Base-by-base conservation (phyloP, 2,329 filamentous ascomycete genomes). In the Alternaria incomplexa region DNA sequence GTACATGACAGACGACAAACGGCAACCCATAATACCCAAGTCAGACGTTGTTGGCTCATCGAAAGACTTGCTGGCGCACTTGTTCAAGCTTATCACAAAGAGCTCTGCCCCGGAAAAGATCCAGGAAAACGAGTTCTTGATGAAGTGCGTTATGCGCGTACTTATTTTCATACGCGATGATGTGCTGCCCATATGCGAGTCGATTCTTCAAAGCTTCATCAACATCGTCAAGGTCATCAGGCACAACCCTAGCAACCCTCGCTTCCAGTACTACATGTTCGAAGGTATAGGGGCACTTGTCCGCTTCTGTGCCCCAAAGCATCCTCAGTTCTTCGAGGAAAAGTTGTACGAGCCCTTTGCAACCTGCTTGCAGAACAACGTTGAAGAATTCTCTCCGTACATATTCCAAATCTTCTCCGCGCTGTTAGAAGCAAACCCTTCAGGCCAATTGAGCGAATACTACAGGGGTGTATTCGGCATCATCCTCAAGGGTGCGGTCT, bases 251-350 rank as follows among this genome's bases (percentile, higher is more conserved):
- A 97, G 94, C 83, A 99, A 99, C 81, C 96, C 96, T 3, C 89
- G 93, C 12, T 99, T 99, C 83, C 97, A 97, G 82, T 99, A 99
- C 84, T 99, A 95, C 80, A 93, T 97, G 78, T 99, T 99, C 67
- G 96, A 99, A 83, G 92, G 93, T 4, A 84, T 99, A 48, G 96
- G 96, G 32, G 95, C 96, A 15, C 85, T 99, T 51, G 92, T 98
- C 59, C 89, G 90, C 77, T 93, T 86, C 85, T 90, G 86, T 82
- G 92, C 85, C 76, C 90, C 83, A 64, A 85, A 86, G 4, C 88
- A 92, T 68, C 88, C 92, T 10, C 86, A 88, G 26, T 89, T 91
- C 71, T 87, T 98, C 54, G 93, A 97, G 76, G 86, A 90, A 63
- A 89, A 89, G 61, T 85, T 99, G 2, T 97, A 96, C 84, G 85